phyloP scores from a whole-genome alignment of 2,329 filamentous ascomycete species.

The Chaetomiaceae sp. region DNA sequence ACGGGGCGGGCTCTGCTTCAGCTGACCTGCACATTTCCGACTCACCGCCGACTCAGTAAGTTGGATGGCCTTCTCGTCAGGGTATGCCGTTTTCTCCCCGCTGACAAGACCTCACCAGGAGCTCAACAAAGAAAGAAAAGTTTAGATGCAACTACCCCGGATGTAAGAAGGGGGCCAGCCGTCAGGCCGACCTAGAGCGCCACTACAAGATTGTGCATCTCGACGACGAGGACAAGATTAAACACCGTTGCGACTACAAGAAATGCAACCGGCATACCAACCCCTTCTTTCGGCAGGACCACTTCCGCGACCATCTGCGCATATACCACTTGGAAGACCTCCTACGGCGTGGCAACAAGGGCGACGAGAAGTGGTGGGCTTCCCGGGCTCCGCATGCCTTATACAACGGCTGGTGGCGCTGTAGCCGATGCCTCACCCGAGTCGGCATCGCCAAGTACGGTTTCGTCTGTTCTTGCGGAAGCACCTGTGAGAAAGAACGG shows the following conservation, averaged over 20 bases:
- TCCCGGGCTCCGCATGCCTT: conserved; percentile 25
- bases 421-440: conserved; percentile 47
- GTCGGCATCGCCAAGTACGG: conserved; percentile 39
- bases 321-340: conserved; percentile 54
- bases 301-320: conserved; percentile 54
- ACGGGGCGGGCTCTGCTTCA: not conserved
- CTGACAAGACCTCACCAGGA: not conserved
- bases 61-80: not conserved
- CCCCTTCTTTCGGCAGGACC: conserved; percentile 52
- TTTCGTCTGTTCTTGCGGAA: conserved; percentile 49
- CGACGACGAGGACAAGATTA: conserved; percentile 38
- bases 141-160: conserved; percentile 37
- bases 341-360: conserved; percentile 40
- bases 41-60: not conserved
- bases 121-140: conserved; percentile 11
- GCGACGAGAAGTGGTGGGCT: conserved; percentile 24
- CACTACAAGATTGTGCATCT: conserved; percentile 49
- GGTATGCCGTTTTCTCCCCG: not conserved
- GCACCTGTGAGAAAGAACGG: conserved; percentile 38
- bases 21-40: not conserved
- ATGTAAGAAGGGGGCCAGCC: conserved; percentile 47
- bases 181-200: conserved; percentile 51
- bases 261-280: conserved; percentile 42
- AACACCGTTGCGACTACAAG: conserved; percentile 50
- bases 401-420: conserved; percentile 49